phyloP scores from a whole-genome alignment of 78 protist genomes.

The Anaeramoeba flamelloides region DNA sequence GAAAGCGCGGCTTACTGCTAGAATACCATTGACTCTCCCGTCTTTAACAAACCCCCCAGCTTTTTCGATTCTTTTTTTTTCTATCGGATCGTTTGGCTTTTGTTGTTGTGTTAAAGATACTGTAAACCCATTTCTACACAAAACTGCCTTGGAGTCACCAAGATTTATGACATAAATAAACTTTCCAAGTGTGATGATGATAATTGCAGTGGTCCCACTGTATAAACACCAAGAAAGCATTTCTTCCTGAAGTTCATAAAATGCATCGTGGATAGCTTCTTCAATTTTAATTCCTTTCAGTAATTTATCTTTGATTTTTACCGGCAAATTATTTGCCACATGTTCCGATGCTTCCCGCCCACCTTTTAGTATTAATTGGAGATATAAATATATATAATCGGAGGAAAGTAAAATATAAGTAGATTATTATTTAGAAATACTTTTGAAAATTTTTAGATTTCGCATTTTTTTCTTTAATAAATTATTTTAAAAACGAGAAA shows the following conservation, averaged over 20 bases:
- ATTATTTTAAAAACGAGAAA: no score
- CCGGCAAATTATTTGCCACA: neutral
- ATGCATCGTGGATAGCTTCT: conserved; percentile 10
- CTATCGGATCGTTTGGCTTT: conserved; percentile 25
- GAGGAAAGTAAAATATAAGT: no score
- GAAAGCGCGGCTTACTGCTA: conserved; percentile 48
- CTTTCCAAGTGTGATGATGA: conserved; percentile 20
- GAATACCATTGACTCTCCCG: conserved; percentile 49
- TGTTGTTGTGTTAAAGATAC: conserved; percentile 20
- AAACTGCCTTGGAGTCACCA: conserved; percentile 66
- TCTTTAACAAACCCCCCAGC: conserved; percentile 39
- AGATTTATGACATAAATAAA: conserved; percentile 37
- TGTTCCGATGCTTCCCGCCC: neutral
- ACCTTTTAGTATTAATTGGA: no score
- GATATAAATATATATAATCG: no score
- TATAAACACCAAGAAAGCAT: conserved; percentile 22
- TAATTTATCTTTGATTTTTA: neutral
- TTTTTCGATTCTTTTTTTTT: conserved; percentile 23
- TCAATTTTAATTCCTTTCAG: neutral
- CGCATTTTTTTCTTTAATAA: no score
- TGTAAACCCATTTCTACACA: neutral
- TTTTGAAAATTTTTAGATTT: no score
- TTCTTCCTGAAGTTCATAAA: conserved; percentile 2
- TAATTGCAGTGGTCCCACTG: conserved; percentile 56
- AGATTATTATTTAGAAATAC: no score